These are phyloP conservation scores for Chrysanthemum makinoi DNA, from an alignment of 129 eudicot species.

Conservation along the genomic window DNA sequence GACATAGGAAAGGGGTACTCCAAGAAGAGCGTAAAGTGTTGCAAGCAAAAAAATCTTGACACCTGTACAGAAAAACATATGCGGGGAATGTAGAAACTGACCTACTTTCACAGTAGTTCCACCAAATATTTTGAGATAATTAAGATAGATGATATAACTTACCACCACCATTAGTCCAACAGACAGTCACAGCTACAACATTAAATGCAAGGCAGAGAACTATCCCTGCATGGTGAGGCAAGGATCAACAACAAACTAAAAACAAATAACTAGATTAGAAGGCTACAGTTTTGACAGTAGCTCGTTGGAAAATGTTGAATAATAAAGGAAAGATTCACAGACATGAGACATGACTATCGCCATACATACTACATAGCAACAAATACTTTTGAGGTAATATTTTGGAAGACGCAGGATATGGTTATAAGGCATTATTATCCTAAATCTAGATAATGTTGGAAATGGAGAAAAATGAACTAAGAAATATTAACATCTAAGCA, in stretches of 20 bases:
- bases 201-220: conserved; percentile 86
- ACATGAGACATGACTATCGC: too few species aligned
- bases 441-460: too few species aligned
- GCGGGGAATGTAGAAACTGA: conserved; percentile 8
- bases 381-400: too few species aligned
- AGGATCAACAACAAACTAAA: neutral
- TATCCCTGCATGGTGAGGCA: conserved; percentile 52
- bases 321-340: too few species aligned
- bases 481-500: too few species aligned
- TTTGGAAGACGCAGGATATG: too few species aligned
- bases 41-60: conserved; percentile 91
- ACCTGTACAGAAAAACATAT: conserved; percentile 42
- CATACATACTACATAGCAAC: too few species aligned
- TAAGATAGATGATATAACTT: conserved; percentile 15
- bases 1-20: conserved; percentile 84
- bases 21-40: conserved; percentile 75
- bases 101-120: neutral
- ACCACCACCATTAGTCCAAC: conserved; percentile 97
- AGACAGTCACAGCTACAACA: conserved; percentile 68
- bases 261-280: too few species aligned
- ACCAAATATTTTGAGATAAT: neutral
- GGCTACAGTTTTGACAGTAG: too few species aligned
- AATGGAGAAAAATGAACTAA: too few species aligned
- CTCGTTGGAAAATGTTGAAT: too few species aligned
- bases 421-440: too few species aligned